Conservation (phyloP, 1,284 basidiomycete genomes). For the Sparassis latifolia region DNA sequence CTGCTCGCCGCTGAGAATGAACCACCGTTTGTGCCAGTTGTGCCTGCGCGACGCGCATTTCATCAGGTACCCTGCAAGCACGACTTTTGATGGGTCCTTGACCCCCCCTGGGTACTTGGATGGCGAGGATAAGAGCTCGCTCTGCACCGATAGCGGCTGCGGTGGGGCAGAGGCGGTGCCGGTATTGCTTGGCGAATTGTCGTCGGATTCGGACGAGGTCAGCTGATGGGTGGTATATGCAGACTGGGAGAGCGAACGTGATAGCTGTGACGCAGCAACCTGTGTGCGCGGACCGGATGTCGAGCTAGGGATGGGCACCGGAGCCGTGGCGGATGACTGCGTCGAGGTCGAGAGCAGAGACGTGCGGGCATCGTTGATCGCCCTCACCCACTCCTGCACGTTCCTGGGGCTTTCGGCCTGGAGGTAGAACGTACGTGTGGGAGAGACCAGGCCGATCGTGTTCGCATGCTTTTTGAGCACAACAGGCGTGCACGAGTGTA, state of each 20-base stretch:
- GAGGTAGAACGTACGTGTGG: conserved; percentile 89
- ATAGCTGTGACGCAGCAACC: conserved; percentile 11
- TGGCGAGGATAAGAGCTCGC: conserved; percentile 5
- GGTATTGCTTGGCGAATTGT: conserved; percentile 36
- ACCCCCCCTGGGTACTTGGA: conserved; percentile 19
- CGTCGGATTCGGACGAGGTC: conserved; percentile 76
- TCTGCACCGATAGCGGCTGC: conserved; percentile 14
- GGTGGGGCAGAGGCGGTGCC: conserved; percentile 3
- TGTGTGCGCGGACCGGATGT: conserved; percentile 13
- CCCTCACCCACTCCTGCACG: conserved; percentile 79
- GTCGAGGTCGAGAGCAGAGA: conserved; percentile 56
- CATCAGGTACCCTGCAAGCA: conserved; percentile 91
- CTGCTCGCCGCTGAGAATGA: conserved; percentile 77
- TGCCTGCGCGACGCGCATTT: conserved; percentile 92
- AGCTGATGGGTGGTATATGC: conserved; percentile 27
- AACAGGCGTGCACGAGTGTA: conserved; percentile 88
- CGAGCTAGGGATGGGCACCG: conserved; percentile 42
- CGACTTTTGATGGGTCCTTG: conserved; percentile 64
- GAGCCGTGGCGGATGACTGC: conserved; percentile 41
- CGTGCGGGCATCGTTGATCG: conserved; percentile 74
- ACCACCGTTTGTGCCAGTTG: conserved; percentile 95
- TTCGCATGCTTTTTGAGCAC: conserved; percentile 86
- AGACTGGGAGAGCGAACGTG: conserved; percentile 31
- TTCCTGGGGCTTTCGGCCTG: conserved; percentile 71
- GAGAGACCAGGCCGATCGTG: conserved; percentile 90